A percentile compares a stretch with the other conserved stretches of the same genome.
Conservation (phyloP, 305 asterid species). For the Plantago rigida region DNA sequence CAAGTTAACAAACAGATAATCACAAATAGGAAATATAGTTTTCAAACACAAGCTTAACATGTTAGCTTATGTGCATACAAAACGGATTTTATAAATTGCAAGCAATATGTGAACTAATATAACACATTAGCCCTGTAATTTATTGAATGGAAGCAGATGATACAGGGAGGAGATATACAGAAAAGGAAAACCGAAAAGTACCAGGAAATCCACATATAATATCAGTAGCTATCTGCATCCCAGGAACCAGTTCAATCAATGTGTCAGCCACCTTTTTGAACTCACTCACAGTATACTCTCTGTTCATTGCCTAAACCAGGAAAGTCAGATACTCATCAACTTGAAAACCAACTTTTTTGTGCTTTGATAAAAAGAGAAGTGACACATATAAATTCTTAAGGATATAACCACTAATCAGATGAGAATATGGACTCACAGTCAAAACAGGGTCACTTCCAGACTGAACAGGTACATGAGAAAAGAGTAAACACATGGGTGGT, state of each 20-base stretch:
- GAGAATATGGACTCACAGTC: conserved; percentile 43
- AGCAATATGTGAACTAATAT: not conserved
- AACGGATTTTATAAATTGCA: not conserved
- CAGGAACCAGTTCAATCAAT: conserved; percentile 75
- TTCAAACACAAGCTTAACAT: not conserved
- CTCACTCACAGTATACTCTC: conserved; percentile 74
- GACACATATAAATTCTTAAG: not conserved
- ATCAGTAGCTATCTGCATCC: conserved; percentile 95
- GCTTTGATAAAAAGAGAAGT: not conserved
- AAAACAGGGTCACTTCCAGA: conserved; percentile 81
- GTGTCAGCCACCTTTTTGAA: conserved; percentile 71
- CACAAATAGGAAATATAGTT: not conserved
- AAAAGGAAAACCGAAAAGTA: conserved; percentile 27
- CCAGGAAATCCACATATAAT: conserved; percentile 94
- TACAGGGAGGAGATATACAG: conserved; percentile 2
- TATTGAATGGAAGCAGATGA: conserved; percentile 1
- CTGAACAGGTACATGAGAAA: conserved; percentile 94
- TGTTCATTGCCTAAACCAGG: conserved; percentile 64
- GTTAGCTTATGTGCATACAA: not conserved
- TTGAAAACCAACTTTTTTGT: not conserved
- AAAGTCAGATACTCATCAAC: conserved; percentile 15
- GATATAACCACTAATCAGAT: not conserved
- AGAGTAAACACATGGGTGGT: conserved; percentile 77
- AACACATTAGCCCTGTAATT: not conserved
- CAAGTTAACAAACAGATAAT: not conserved